Conservation (phyloP, 164 flowering plant genomes). For the Stephania cephalantha region DNA sequence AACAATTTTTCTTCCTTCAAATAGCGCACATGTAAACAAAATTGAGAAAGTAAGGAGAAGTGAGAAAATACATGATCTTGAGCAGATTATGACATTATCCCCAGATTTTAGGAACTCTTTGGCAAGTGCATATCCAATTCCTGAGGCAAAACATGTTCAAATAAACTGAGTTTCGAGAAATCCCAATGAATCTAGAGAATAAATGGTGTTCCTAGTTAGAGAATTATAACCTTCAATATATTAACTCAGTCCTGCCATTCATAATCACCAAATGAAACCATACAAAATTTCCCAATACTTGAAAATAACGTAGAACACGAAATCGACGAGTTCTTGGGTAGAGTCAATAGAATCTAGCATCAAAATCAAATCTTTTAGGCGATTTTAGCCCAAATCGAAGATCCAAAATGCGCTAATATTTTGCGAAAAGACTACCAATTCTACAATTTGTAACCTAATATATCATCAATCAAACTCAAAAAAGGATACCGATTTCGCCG, state of each 20-base stretch:
- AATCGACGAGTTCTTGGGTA: not conserved
- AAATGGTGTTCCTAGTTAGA: not conserved
- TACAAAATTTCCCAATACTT: not conserved
- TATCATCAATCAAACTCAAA: not conserved
- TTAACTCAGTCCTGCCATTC: not conserved
- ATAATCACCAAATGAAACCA: not conserved
- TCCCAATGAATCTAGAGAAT: not conserved
- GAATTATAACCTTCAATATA: not conserved
- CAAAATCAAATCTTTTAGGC: too few relatives aligned
- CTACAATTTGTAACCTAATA: not conserved
- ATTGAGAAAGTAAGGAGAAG: not conserved
- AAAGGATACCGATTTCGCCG: too few relatives aligned
- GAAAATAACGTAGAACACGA: not conserved
- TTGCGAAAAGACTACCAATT: too few relatives aligned
- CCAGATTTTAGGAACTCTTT: slow-evolving; percentile 81
- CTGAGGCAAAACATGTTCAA: slow-evolving; percentile 28
- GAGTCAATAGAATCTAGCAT: not conserved
- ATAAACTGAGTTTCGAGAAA: not conserved
- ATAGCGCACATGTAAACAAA: not conserved
- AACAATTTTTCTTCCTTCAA: not conserved
- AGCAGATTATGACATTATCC: slow-evolving; percentile 81
- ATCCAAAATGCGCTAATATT: too few relatives aligned
- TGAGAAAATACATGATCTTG: slow-evolving; percentile 64
- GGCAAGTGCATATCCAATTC: slow-evolving; percentile 87
- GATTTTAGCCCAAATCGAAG: too few relatives aligned